Percentiles rank a stretch among this genome's conserved stretches.
phyloP scores from a whole-genome alignment of 192 early-diverging fungal species.

The Anaeromyces robustus region DNA sequence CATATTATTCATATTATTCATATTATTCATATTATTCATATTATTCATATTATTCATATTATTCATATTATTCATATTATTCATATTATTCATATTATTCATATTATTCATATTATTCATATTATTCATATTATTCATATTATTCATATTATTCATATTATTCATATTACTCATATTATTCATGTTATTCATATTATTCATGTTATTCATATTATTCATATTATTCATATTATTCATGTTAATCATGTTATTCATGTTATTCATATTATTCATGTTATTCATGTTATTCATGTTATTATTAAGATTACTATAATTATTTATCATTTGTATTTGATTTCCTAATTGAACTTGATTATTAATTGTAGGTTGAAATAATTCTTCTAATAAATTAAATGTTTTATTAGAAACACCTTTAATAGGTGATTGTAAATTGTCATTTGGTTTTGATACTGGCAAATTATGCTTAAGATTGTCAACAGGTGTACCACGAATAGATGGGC shows the following conservation, averaged over 20 bases:
- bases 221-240: neutral
- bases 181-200: neutral
- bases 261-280: neutral
- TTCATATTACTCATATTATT: too few species aligned
- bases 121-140: neutral
- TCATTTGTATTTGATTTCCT: neutral
- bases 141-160: neutral
- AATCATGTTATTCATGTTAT: too few species aligned
- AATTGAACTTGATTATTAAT: neutral
- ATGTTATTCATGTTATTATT: neutral
- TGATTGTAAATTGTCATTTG: neutral
- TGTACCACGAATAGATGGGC: neutral
- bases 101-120: neutral
- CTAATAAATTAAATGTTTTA: neutral
- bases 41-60: neutral
- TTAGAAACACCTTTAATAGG: neutral
- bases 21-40: neutral
- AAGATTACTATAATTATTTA: neutral
- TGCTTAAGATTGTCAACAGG: neutral
- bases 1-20: neutral
- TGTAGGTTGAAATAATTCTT: neutral
- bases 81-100: neutral
- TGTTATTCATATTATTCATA: neutral
- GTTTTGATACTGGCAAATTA: neutral
- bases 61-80: too few species aligned